Evolutionary conservation across 768 basidiomycete species (phyloP).

Genomic region (Panaeolus cyanescens): DNA sequence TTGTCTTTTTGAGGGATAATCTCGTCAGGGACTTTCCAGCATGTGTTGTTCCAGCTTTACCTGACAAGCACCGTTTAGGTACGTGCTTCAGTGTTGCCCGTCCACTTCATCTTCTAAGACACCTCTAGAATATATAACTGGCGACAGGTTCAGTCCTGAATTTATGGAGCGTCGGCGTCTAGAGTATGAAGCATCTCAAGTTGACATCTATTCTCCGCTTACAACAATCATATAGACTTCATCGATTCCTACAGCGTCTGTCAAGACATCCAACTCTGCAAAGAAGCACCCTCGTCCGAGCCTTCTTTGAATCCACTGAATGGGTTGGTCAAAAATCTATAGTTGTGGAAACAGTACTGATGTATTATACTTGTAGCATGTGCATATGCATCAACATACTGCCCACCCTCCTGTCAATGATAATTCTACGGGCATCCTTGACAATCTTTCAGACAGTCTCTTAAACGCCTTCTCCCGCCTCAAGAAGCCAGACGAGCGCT

Average conservation of each 20-base stretch:
- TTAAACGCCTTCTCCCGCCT: conserved; percentile 95
- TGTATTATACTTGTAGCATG: conserved; percentile 58
- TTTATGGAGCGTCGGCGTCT: conserved; percentile 92
- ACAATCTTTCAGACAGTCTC: conserved; percentile 94
- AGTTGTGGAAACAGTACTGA: neutral
- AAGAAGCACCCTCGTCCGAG: conserved; percentile 85
- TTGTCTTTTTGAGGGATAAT: conserved; percentile 89
- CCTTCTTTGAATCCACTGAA: conserved; percentile 97
- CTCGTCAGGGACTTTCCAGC: conserved; percentile 93
- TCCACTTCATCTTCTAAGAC: conserved; percentile 4
- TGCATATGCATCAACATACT: conserved; percentile 95
- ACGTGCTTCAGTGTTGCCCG: conserved; percentile 20
- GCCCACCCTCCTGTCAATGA: conserved; percentile 92
- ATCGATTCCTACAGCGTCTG: conserved; percentile 89
- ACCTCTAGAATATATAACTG: conserved; percentile 88
- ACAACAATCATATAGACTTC: conserved; percentile 56
- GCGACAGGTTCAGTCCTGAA: conserved; percentile 95
- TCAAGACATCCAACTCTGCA: conserved; percentile 94
- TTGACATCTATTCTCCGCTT: neutral
- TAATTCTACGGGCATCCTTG: conserved; percentile 77
- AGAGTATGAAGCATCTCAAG: conserved; percentile 53
- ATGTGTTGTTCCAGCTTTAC: conserved; percentile 95
- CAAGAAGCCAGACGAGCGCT: conserved; percentile 96
- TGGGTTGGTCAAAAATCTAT: conserved; percentile 64
- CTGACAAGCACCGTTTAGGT: conserved; percentile 97